Evolutionary conservation across 2,329 filamentous ascomycete species (phyloP).

Genomic region (Xylariales sp.): DNA sequence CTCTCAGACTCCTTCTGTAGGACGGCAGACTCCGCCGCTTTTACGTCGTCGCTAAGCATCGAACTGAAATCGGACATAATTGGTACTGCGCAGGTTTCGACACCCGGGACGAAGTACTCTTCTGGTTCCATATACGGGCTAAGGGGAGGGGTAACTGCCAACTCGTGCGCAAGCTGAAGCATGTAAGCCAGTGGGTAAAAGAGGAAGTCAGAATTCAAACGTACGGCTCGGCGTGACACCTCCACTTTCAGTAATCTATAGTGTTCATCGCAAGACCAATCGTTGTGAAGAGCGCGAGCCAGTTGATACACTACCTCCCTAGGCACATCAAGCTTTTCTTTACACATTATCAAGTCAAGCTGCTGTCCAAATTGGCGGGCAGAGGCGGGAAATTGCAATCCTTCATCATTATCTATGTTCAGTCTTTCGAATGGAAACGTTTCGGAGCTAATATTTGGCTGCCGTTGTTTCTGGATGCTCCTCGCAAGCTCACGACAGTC

Average conservation of each 20-base stretch:
- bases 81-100: constrained; percentile 44
- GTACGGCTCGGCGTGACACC: constrained; percentile 31
- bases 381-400: constrained; percentile 42
- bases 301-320: constrained; percentile 41
- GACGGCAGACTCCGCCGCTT: constrained; percentile 40
- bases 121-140: constrained; percentile 35
- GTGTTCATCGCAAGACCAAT: constrained; percentile 37
- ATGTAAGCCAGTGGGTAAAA: constrained; percentile 26
- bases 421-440: constrained; percentile 46
- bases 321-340: constrained; percentile 44
- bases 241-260: constrained; percentile 27
- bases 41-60: constrained; percentile 46
- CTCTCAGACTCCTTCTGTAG: constrained; percentile 31
- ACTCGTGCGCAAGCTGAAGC: constrained; percentile 35
- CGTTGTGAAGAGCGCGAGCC: constrained; percentile 33
- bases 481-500: constrained; percentile 43
- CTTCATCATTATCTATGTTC: constrained; percentile 42
- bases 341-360: constrained; percentile 19
- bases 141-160: constrained; percentile 47
- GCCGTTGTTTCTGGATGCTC: constrained; percentile 35
- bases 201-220: constrained; percentile 8
- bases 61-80: constrained; percentile 45
- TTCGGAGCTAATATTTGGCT: constrained; percentile 31
- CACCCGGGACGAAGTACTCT: constrained; percentile 43
- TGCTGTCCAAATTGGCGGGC: constrained; percentile 33